Percentiles rank a stretch among this genome's conserved stretches.
These are phyloP conservation scores for Phyllosticta capitalensis DNA, from an alignment of 2,329 filamentous ascomycete genomes.

Conservation along the genomic window DNA sequence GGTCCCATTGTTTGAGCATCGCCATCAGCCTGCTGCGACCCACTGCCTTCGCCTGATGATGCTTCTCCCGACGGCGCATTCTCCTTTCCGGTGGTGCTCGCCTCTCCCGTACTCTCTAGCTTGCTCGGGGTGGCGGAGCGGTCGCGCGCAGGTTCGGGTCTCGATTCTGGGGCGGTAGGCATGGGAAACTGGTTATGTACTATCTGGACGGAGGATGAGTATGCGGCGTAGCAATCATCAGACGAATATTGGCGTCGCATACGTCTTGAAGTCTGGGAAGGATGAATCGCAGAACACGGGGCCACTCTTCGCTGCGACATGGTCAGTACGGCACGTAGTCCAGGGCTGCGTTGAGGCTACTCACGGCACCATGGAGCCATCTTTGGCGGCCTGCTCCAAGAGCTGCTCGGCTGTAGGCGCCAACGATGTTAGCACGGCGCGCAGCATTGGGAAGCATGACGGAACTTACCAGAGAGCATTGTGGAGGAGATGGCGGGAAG, in stretches of 20 bases:
- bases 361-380: slow-evolving; percentile 51
- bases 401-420: slow-evolving; percentile 33
- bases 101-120: slow-evolving; percentile 20
- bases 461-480: slow-evolving; percentile 7
- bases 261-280: slow-evolving; percentile 60
- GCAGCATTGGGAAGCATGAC: background rate
- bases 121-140: slow-evolving; percentile 17
- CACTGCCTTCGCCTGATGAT: background rate
- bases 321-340: slow-evolving; percentile 20
- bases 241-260: slow-evolving; percentile 13
- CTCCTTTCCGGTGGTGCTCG: slow-evolving; percentile 59
- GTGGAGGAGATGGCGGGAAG: background rate
- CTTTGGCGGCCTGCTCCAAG: slow-evolving; percentile 46
- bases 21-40: background rate
- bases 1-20: background rate
- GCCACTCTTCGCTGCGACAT: slow-evolving; percentile 56
- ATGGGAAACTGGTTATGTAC: slow-evolving; percentile 62
- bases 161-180: slow-evolving; percentile 45
- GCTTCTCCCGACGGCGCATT: slow-evolving; percentile 44
- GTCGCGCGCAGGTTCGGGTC: slow-evolving; percentile 30
- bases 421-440: background rate
- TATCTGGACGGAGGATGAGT: slow-evolving; percentile 45
- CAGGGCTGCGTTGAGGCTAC: slow-evolving; percentile 18
- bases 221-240: slow-evolving; percentile 7
- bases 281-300: slow-evolving; percentile 53